These are phyloP conservation scores for Fusarium gaditjirri DNA, from an alignment of 2,329 filamentous ascomycete species.

Conservation along the genomic window DNA sequence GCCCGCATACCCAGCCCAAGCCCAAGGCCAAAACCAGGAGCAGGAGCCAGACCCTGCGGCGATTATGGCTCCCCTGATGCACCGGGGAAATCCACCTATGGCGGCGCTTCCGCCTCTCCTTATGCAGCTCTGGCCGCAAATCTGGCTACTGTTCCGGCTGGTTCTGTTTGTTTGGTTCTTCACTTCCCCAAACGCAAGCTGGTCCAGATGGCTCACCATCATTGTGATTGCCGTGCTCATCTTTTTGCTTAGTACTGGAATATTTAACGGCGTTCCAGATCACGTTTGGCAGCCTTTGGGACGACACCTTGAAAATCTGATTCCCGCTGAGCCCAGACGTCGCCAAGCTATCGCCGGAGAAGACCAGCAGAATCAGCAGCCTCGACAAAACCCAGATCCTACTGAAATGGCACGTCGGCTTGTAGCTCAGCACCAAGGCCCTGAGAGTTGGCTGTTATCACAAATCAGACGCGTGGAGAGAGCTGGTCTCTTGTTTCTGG, in stretches of 20 bases:
- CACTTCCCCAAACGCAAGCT: slow-evolving; percentile 66
- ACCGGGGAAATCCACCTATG: slow-evolving; percentile 54
- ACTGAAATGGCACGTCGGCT: slow-evolving; percentile 65
- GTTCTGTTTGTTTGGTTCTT: slow-evolving; percentile 73
- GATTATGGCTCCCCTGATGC: slow-evolving; percentile 42
- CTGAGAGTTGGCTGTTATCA: slow-evolving; percentile 47
- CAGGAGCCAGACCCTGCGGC: slow-evolving; percentile 44
- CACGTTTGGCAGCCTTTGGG: slow-evolving; percentile 67
- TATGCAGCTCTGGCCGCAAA: slow-evolving; percentile 63
- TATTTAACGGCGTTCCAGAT: slow-evolving; percentile 66
- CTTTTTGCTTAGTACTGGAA: slow-evolving; percentile 69
- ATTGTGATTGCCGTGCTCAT: slow-evolving; percentile 64
- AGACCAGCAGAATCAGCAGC: slow-evolving; percentile 36
- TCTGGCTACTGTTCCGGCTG: slow-evolving; percentile 70
- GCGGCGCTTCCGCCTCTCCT: slow-evolving; percentile 49
- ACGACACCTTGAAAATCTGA: slow-evolving; percentile 67
- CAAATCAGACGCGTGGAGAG: slow-evolving; percentile 67
- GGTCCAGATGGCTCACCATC: slow-evolving; percentile 68
- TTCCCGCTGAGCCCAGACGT: slow-evolving; percentile 60
- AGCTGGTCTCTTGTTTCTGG: slow-evolving; percentile 70
- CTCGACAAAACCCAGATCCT: slow-evolving; percentile 55
- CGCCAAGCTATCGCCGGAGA: slow-evolving; percentile 37
- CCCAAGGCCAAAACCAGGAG: slow-evolving; percentile 28
- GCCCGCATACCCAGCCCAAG: slow-evolving; percentile 40
- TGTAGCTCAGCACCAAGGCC: slow-evolving; percentile 52